Base-by-base conservation (phyloP, 2,329 filamentous ascomycete genomes). In the Claviceps fusiformis region DNA sequence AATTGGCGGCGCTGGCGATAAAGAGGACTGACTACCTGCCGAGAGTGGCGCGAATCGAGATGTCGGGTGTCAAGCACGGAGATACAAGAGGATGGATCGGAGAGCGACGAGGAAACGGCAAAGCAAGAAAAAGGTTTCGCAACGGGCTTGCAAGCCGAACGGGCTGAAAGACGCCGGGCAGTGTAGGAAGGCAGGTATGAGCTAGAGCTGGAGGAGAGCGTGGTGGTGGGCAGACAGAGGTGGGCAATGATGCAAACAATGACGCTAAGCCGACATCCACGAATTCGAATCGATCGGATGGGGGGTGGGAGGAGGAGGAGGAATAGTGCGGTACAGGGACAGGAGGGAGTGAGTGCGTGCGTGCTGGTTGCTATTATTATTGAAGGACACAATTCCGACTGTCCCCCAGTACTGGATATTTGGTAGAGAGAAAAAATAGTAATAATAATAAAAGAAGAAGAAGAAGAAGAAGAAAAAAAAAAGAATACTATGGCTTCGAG, bases 201-300 rank as follows among this genome's bases (percentile, higher is more conserved):
- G 47, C 44, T 33, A 41, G 39, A 39, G 24, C 24, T 24, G 24
- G 24, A 24, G 24, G 41, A 45, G 47, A 48, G 46, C 24, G 24
- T 24, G 24, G 24, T 56, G 46, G 52, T 50, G 49, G 24, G 53
- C 37, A 33, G 29, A 31, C n/a, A 29, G 48, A 48, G 53, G 50
- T 49, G 53, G 51, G 55, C 53, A 52, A 52, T 54, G 55, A 52
- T 55, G 45, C 45, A 55, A 47, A 50, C 53, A 57, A 57, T 52
- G 50, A 55, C 53, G 55, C 47, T 46, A 49, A 29, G 53, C 27
- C 19, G 53, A 37, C 51, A 55, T 24, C 51, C 41, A 33, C 52
- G 54, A 50, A 47, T 44, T 43, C 29, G 53, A 54, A 44, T 54
- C 46, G 47, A 50, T 47, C 33, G 46, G 51, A 50, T 29, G 50